These are phyloP conservation scores for Nicotiana attenuata DNA, from an alignment of 257 asterid species.

Conservation along the genomic window DNA sequence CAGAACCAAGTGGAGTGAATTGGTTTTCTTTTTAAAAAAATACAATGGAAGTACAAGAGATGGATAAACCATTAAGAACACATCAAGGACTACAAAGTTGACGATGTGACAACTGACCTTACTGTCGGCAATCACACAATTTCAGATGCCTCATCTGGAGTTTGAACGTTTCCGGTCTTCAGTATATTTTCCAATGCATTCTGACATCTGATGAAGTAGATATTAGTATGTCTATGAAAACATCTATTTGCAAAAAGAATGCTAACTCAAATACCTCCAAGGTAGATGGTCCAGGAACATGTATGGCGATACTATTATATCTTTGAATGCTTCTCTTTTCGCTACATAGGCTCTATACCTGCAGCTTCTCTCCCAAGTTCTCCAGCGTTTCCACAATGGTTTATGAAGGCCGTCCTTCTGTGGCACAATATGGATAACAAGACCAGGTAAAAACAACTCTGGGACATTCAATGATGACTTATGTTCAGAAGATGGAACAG, in stretches of 20 bases:
- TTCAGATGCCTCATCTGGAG: neutral
- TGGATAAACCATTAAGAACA: neutral
- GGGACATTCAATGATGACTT: constrained; percentile 6
- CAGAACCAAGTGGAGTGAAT: neutral
- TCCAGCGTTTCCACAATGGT: constrained; percentile 24
- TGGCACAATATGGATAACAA: constrained; percentile 26
- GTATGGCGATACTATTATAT: constrained; percentile 25
- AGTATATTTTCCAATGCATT: constrained; percentile 1
- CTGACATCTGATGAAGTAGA: constrained; percentile 6
- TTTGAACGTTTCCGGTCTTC: neutral
- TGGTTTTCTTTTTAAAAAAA: neutral
- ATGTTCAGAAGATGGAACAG: constrained; percentile 13
- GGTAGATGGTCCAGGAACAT: constrained; percentile 37
- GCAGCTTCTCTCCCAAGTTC: constrained; percentile 11
- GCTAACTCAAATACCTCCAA: constrained; percentile 25
- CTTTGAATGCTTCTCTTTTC: constrained; percentile 25
- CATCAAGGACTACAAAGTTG: neutral
- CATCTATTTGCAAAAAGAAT: neutral
- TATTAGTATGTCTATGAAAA: neutral
- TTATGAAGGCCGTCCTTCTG: neutral
- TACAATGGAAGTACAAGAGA: neutral
- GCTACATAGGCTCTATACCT: constrained; percentile 24
- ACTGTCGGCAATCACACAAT: neutral
- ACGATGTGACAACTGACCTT: neutral
- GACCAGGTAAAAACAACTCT: constrained; percentile 30